Evolutionary conservation across 2,329 filamentous ascomycete genomes (phyloP).

Genomic region (Cytospora chrysosperma): DNA sequence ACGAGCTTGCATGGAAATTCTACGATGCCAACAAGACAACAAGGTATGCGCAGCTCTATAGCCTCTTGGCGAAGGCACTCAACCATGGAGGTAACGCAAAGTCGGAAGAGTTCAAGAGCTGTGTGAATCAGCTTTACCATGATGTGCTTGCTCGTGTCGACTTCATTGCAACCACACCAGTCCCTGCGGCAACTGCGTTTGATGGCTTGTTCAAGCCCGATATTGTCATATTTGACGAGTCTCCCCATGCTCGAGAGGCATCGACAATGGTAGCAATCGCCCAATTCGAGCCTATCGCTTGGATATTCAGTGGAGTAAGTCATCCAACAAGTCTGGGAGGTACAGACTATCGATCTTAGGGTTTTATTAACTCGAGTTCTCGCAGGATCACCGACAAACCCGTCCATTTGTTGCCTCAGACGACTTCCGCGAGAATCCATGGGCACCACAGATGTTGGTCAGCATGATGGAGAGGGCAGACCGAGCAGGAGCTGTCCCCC

Average conservation of each 20-base stretch:
- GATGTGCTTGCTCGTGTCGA: conserved; percentile 40
- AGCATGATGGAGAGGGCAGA: conserved; percentile 32
- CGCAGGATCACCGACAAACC: conserved; percentile 24
- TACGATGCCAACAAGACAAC: conserved; percentile 37
- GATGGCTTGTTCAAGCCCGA: conserved; percentile 68
- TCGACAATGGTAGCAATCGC: conserved; percentile 46
- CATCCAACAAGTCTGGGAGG: conserved; percentile 41
- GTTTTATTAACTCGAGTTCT: conserved; percentile 28
- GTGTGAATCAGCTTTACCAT: conserved; percentile 39
- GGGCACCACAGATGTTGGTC: conserved; percentile 27
- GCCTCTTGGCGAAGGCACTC: conserved; percentile 29
- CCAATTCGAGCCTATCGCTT: conserved; percentile 41
- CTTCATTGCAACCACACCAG: conserved; percentile 48
- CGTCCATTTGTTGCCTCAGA: conserved; percentile 34
- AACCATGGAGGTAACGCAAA: conserved; percentile 31
- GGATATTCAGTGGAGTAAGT: conserved; percentile 44
- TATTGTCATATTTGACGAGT: conserved; percentile 81
- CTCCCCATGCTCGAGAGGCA: conserved; percentile 45
- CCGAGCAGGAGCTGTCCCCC: conserved; percentile 25
- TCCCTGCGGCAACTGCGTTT: conserved; percentile 41
- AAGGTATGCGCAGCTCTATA: conserved; percentile 39
- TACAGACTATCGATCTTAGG: background rate
- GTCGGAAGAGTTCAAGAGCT: conserved; percentile 29
- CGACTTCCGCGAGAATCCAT: conserved; percentile 21
- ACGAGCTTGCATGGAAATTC: conserved; percentile 44